phyloP scores from a whole-genome alignment of 2,329 filamentous ascomycete genomes.

The Penicillium capsulatum region DNA sequence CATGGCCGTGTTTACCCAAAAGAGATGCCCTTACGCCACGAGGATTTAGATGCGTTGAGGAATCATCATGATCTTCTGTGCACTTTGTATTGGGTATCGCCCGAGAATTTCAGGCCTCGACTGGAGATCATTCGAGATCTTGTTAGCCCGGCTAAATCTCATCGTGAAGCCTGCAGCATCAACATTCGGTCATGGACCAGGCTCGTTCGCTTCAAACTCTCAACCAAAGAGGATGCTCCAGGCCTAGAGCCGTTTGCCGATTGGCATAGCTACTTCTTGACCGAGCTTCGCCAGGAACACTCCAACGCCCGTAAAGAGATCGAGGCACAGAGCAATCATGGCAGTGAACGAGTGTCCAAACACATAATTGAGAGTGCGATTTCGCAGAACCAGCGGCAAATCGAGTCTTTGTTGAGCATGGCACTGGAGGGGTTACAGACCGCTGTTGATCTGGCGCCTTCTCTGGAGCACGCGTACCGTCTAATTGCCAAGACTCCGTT shows the following conservation, averaged over 20 bases:
- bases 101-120: conserved; percentile 51
- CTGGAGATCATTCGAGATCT: conserved; percentile 51
- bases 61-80: conserved; percentile 61
- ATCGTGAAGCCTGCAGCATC: conserved; percentile 57
- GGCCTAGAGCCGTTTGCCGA: conserved; percentile 48
- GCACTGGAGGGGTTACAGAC: conserved; percentile 50
- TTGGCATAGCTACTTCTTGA: conserved; percentile 54
- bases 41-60: conserved; percentile 54
- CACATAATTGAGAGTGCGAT: conserved; percentile 51
- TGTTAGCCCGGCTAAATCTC: conserved; percentile 55
- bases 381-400: conserved; percentile 54
- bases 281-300: conserved; percentile 53
- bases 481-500: conserved; percentile 46
- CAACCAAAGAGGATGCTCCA: conserved; percentile 46
- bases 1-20: conserved; percentile 59
- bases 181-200: conserved; percentile 57
- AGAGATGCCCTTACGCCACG: conserved; percentile 50
- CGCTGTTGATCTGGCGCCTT: conserved; percentile 44
- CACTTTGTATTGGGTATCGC: conserved; percentile 56
- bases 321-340: conserved; percentile 48
- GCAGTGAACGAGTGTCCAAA: conserved; percentile 41
- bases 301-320: conserved; percentile 54
- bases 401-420: conserved; percentile 53
- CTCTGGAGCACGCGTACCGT: conserved; percentile 39
- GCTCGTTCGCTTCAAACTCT: conserved; percentile 55